Conservation (phyloP, 2,329 filamentous ascomycete species). For the Epichloe typhina region DNA sequence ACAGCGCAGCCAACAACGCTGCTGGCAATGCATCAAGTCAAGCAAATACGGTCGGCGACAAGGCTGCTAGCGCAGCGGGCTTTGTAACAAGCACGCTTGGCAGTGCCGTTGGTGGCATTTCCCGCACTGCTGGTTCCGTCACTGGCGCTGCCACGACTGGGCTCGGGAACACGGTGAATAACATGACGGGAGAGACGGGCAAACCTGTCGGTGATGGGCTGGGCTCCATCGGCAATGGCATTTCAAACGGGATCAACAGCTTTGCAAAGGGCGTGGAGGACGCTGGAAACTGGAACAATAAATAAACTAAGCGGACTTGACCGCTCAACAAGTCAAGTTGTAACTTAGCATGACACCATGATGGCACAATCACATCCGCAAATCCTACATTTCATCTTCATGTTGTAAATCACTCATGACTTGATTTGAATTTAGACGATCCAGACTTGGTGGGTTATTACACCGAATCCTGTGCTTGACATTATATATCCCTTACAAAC, state of each 20-base stretch:
- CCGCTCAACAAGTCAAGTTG: neutral
- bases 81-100: constrained; percentile 28
- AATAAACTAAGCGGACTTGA: constrained; percentile 1
- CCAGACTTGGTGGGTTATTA: neutral
- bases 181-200: constrained; percentile 39
- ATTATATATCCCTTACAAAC: neutral
- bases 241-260: constrained; percentile 35
- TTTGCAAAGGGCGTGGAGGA: constrained; percentile 43
- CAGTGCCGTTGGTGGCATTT: constrained; percentile 27
- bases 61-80: constrained; percentile 22
- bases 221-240: constrained; percentile 36
- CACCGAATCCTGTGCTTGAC: neutral
- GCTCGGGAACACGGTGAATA: constrained; percentile 40
- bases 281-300: constrained; percentile 42
- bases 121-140: constrained; percentile 27
- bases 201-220: constrained; percentile 43
- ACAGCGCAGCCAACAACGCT: constrained; percentile 4
- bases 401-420: neutral
- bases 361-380: neutral
- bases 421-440: neutral
- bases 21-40: constrained; percentile 7
- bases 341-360: neutral
- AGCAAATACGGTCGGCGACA: constrained; percentile 14
- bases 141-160: constrained; percentile 41
- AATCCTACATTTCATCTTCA: no score